Conservation (phyloP, 352 stramenopile species). For the Lagenidium giganteum region DNA sequence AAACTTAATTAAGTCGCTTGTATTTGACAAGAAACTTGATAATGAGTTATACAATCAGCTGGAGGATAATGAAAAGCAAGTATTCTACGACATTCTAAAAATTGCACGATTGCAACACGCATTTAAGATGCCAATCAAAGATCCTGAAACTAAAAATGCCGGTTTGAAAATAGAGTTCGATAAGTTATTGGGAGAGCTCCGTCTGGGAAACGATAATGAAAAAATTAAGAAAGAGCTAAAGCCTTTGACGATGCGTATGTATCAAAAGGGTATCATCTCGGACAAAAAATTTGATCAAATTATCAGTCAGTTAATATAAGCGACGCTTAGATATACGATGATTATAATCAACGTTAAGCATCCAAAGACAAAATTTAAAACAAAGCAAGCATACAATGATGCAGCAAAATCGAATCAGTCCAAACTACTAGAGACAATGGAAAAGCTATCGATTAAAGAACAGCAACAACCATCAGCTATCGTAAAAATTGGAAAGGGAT, state of each 20-base stretch:
- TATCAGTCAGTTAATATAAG: constrained; percentile 4
- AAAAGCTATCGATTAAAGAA: neutral
- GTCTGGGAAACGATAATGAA: constrained; percentile 4
- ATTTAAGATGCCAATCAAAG: neutral
- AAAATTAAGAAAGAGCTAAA: constrained; percentile 3
- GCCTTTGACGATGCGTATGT: constrained; percentile 1
- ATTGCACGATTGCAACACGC: constrained; percentile 1
- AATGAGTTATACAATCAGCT: neutral
- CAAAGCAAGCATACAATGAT: neutral
- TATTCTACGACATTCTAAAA: constrained; percentile 1
- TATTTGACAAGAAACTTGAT: constrained; percentile 5
- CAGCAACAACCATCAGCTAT: neutral
- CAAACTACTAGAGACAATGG: constrained; percentile 1
- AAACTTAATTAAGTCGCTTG: neutral
- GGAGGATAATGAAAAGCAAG: neutral
- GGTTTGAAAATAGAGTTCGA: constrained; percentile 1
- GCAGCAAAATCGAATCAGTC: too few relatives aligned
- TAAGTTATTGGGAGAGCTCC: constrained; percentile 1
- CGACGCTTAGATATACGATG: too few relatives aligned
- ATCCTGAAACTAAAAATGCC: constrained; percentile 1
- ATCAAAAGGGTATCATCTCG: constrained; percentile 2
- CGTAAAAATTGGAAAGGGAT: constrained; percentile 1
- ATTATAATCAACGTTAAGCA: neutral
- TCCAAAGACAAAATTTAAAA: constrained; percentile 1
- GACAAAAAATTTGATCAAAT: constrained; percentile 6